Conservation (phyloP, 2,329 filamentous ascomycete genomes). For the Pseudogymnoascus sp. region DNA sequence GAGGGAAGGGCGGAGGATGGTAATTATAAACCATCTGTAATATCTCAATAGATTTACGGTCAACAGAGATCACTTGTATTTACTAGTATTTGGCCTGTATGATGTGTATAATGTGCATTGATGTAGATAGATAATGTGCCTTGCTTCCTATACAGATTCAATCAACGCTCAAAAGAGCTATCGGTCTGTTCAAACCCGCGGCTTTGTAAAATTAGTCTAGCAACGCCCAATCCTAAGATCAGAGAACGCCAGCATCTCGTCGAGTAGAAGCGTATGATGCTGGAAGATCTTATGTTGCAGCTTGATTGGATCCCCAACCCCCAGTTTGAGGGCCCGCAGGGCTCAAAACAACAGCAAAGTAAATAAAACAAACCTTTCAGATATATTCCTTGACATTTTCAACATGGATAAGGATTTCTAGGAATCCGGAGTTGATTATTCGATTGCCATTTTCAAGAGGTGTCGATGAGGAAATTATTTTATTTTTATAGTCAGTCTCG, state of each 20-base stretch:
- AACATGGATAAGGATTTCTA: not conserved
- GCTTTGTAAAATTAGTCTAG: slow-evolving; percentile 12
- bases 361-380: not conserved
- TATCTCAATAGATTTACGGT: not conserved
- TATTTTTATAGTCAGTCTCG: slow-evolving; percentile 10
- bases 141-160: slow-evolving; percentile 13
- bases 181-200: slow-evolving; percentile 12
- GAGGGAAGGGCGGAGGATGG: slow-evolving; percentile 31
- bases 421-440: not conserved
- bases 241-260: slow-evolving; percentile 9
- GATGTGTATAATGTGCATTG: not conserved
- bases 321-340: not conserved
- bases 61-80: not conserved
- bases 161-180: slow-evolving; percentile 10
- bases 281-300: slow-evolving; percentile 10
- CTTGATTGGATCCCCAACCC: not conserved
- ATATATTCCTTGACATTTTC: not conserved
- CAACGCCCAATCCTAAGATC: slow-evolving; percentile 12
- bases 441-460: not conserved
- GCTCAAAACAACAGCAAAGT: not conserved
- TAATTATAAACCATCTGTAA: slow-evolving; percentile 12
- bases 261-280: slow-evolving; percentile 10
- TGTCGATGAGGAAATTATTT: not conserved
- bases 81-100: not conserved
- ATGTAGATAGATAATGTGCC: slow-evolving; percentile 9